These are phyloP conservation scores for Elsinoe fawcettii DNA, from an alignment of 2,329 filamentous ascomycete genomes.

Conservation along the genomic window DNA sequence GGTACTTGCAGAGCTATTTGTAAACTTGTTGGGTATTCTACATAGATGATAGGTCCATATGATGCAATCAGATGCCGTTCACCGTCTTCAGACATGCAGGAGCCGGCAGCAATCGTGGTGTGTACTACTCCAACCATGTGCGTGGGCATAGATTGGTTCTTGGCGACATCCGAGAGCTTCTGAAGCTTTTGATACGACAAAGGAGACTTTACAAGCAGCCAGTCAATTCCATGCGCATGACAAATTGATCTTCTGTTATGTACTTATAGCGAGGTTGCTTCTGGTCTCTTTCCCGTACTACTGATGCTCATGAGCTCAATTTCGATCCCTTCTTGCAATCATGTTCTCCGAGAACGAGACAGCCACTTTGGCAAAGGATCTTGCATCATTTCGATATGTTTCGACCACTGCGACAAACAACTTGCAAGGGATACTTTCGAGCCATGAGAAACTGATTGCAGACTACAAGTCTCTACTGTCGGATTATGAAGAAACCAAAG, in stretches of 20 bases:
- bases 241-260: background rate
- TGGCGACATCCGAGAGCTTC: background rate
- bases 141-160: background rate
- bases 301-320: background rate
- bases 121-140: background rate
- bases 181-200: slow-evolving; percentile 1
- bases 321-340: background rate
- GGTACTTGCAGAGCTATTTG: slow-evolving; percentile 1
- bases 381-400: slow-evolving; percentile 13
- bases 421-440: slow-evolving; percentile 16
- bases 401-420: slow-evolving; percentile 14
- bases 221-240: slow-evolving; percentile 1
- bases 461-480: slow-evolving; percentile 50
- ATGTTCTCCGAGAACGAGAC: slow-evolving; percentile 14
- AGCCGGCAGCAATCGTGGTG: background rate
- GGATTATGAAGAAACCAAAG: slow-evolving; percentile 51
- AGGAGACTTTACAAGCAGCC: background rate
- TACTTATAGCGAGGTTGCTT: background rate
- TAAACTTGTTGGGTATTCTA: slow-evolving; percentile 8
- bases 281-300: background rate
- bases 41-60: slow-evolving; percentile 5
- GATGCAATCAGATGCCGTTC: background rate
- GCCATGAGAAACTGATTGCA: slow-evolving; percentile 36
- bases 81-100: background rate
- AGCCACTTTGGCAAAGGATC: slow-evolving; percentile 2